phyloP scores from a whole-genome alignment of 768 basidiomycete species.

The Candolleomyces aberdarensis region DNA sequence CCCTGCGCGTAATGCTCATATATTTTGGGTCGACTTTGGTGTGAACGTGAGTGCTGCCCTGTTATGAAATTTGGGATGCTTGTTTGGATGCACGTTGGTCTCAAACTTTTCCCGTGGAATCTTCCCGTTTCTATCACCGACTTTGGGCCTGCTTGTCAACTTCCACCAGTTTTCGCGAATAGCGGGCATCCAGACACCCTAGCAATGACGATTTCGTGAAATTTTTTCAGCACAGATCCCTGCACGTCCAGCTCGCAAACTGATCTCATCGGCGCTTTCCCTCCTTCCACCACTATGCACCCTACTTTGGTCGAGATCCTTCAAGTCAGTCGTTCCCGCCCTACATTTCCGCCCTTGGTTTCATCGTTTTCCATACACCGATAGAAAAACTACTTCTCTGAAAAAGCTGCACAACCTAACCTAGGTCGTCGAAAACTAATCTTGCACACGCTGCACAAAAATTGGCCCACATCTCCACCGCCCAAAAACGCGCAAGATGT shows the following conservation, averaged over 20 bases:
- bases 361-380: neutral
- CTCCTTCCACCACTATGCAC: constrained; percentile 1
- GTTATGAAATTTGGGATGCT: no score
- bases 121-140: no score
- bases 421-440: neutral
- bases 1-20: neutral
- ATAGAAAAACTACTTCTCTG: neutral
- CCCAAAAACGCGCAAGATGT: neutral
- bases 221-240: neutral
- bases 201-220: neutral
- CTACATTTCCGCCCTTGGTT: neutral
- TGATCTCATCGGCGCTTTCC: neutral
- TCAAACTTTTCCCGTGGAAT: no score
- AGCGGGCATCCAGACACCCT: no score
- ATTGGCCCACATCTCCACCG: constrained; percentile 1
- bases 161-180: no score
- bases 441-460: neutral
- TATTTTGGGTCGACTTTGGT: neutral
- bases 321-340: neutral
- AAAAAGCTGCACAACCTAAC: neutral
- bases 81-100: no score
- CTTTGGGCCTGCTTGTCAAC: no score
- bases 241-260: neutral
- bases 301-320: neutral
- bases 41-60: no score